Evolutionary conservation across 2,329 filamentous ascomycete genomes (phyloP).

Genomic region (Reticulascus tulasneorum): DNA sequence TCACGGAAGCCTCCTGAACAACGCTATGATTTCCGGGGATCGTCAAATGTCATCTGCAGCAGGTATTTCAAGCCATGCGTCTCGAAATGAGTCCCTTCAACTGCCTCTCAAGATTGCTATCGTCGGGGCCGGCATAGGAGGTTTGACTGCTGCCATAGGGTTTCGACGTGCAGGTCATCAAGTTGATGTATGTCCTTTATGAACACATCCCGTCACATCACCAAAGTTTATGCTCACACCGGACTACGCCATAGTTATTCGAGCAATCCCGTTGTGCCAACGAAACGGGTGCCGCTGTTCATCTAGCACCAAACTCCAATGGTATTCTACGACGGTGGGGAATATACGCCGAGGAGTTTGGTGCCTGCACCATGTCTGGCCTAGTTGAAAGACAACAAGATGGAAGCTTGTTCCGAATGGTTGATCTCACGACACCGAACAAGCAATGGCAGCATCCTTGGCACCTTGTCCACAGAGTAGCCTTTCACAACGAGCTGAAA

Average conservation of each 20-base stretch:
- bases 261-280: conserved; percentile 53
- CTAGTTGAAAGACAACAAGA: conserved; percentile 16
- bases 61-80: too few species aligned
- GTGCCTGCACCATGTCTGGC: conserved; percentile 24
- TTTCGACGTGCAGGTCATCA: conserved; percentile 48
- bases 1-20: too few species aligned
- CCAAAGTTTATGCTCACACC: neutral
- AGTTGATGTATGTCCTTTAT: conserved; percentile 28
- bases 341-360: conserved; percentile 31
- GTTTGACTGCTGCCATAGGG: conserved; percentile 47
- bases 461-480: conserved; percentile 48
- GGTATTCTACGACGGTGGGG: conserved; percentile 44
- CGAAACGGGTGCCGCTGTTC: conserved; percentile 59
- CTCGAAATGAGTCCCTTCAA: conserved; percentile 1
- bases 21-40: too few species aligned
- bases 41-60: too few species aligned
- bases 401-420: conserved; percentile 18
- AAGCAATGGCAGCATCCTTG: conserved; percentile 41
- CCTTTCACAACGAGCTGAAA: conserved; percentile 48
- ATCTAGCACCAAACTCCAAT: conserved; percentile 59
- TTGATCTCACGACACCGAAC: conserved; percentile 28
- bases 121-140: conserved; percentile 46
- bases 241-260: conserved; percentile 43
- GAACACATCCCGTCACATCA: neutral
- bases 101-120: conserved; percentile 18